These are phyloP conservation scores for Buxus sempervirens DNA, from an alignment of 164 flowering plant species.

Conservation along the genomic window DNA sequence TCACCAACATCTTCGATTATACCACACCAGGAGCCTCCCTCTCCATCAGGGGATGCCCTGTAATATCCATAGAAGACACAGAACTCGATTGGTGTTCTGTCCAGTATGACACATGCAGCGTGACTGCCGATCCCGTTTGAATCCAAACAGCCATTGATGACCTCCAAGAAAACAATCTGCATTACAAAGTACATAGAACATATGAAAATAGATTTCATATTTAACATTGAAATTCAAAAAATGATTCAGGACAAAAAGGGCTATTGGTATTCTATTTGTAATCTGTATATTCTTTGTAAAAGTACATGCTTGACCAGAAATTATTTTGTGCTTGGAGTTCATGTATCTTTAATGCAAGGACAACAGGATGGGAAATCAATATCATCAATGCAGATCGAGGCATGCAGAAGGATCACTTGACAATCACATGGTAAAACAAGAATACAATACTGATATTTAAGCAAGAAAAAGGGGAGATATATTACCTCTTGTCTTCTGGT, in stretches of 20 bases:
- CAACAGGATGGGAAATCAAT: too few relatives aligned
- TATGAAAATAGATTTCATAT: neutral
- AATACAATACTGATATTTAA: too few relatives aligned
- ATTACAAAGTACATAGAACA: neutral
- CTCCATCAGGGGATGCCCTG: slow-evolving; percentile 28
- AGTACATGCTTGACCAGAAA: too few relatives aligned
- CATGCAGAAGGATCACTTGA: neutral
- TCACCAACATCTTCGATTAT: slow-evolving; percentile 23
- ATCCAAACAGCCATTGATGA: neutral
- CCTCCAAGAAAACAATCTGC: slow-evolving; percentile 20
- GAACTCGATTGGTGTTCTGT: slow-evolving; percentile 2
- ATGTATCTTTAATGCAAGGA: too few relatives aligned
- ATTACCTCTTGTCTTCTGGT: slow-evolving; percentile 14
- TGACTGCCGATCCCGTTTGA: neutral
- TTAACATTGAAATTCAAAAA: neutral
- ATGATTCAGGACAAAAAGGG: neutral
- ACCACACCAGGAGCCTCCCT: slow-evolving; percentile 30
- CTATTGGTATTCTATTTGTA: too few relatives aligned
- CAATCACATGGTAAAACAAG: neutral
- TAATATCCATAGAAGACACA: slow-evolving; percentile 3
- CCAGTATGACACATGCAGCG: slow-evolving; percentile 1
- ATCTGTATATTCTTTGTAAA: too few relatives aligned
- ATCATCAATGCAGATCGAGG: too few relatives aligned
- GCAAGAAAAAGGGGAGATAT: neutral
- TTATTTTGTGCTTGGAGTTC: too few relatives aligned